Conservation (phyloP, 257 asterid species). For the Striga asiatica region DNA sequence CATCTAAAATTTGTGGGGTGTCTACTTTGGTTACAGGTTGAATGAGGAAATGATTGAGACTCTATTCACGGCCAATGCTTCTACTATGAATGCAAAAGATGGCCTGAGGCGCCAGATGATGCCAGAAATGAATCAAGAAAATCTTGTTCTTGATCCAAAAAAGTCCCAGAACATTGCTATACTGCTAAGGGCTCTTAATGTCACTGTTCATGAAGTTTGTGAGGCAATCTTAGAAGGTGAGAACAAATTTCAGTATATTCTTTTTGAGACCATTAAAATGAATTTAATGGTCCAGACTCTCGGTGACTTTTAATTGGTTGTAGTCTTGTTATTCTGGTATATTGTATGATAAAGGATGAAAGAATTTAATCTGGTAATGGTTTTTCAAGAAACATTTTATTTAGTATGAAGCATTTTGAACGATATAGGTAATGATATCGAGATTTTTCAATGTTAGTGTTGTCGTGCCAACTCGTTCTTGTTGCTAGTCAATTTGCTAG, state of each 20-base stretch:
- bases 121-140: slow-evolving; percentile 34
- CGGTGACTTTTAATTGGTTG: no score
- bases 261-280: background rate
- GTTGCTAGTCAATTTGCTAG: no score
- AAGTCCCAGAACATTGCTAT: slow-evolving; percentile 77
- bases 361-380: no score
- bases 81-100: slow-evolving; percentile 31
- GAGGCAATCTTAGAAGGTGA: slow-evolving; percentile 74
- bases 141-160: slow-evolving; percentile 54
- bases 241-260: background rate
- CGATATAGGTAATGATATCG: no score
- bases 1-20: background rate
- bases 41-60: slow-evolving; percentile 80
- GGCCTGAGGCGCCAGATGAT: slow-evolving; percentile 21
- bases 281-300: background rate
- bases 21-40: slow-evolving; percentile 37
- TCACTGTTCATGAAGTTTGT: slow-evolving; percentile 67
- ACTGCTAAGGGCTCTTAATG: slow-evolving; percentile 58
- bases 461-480: no score
- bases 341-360: background rate
- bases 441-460: no score
- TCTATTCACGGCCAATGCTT: slow-evolving; percentile 35
- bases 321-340: background rate
- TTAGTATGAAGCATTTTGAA: no score
- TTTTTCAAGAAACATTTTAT: no score